These are phyloP conservation scores for Trametes pubescens DNA, from an alignment of 1,284 basidiomycete genomes.

Conservation along the genomic window DNA sequence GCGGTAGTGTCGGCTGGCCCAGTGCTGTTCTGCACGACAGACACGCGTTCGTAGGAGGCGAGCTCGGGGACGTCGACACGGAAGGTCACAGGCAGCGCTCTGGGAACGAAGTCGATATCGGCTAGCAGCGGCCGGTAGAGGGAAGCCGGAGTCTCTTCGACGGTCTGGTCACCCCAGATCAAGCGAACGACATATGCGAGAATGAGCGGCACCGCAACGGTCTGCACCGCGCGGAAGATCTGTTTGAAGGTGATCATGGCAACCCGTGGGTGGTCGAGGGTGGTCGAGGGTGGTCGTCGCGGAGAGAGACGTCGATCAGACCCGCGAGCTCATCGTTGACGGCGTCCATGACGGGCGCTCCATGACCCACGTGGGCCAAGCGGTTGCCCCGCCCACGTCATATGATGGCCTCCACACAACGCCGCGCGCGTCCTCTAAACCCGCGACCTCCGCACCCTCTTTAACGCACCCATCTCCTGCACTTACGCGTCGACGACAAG, in stretches of 20 bases:
- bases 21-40: conserved; percentile 24
- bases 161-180: conserved; percentile 21
- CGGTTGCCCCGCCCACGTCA: conserved; percentile 42
- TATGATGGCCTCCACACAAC: conserved; percentile 25
- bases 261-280: neutral
- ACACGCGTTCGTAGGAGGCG: conserved; percentile 30
- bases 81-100: conserved; percentile 34
- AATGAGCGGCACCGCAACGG: conserved; percentile 34
- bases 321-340: conserved; percentile 17
- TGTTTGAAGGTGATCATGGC: conserved; percentile 32
- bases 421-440: conserved; percentile 11
- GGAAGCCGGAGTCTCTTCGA: conserved; percentile 27
- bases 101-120: conserved; percentile 36
- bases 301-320: conserved; percentile 21
- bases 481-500: neutral
- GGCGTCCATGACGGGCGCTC: conserved; percentile 13
- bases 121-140: conserved; percentile 34
- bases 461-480: conserved; percentile 11
- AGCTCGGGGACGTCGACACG: conserved; percentile 23
- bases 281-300: neutral
- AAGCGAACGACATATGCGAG: conserved; percentile 26
- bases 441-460: conserved; percentile 21
- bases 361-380: conserved; percentile 22
- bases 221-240: conserved; percentile 29
- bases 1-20: conserved; percentile 54